Percentiles rank a stretch among this genome's conserved stretches.
Conservation (phyloP, 2,329 filamentous ascomycete genomes). For the Fusarium nodosum region DNA sequence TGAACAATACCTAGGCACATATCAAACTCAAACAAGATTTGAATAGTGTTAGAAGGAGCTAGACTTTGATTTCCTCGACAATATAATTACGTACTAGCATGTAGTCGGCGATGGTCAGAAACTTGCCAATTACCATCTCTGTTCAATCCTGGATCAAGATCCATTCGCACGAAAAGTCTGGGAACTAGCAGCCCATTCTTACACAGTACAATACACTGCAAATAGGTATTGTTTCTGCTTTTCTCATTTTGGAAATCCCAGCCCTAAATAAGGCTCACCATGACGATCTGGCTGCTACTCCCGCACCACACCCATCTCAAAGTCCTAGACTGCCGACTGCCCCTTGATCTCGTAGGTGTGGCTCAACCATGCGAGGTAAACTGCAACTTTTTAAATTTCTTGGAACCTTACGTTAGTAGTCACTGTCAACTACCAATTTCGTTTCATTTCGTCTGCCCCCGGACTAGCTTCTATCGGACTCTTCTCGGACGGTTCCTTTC, state of each 20-base stretch:
- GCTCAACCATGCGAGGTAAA: neutral
- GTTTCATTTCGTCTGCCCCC: neutral
- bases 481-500: slow-evolving; percentile 40
- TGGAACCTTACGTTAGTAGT: neutral
- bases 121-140: slow-evolving; percentile 22
- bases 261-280: slow-evolving; percentile 34
- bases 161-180: slow-evolving; percentile 1
- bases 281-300: slow-evolving; percentile 29
- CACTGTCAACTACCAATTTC: neutral
- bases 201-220: slow-evolving; percentile 8
- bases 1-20: neutral
- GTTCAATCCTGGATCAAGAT: slow-evolving; percentile 12
- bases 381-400: slow-evolving; percentile 14
- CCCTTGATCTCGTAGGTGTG: slow-evolving; percentile 2
- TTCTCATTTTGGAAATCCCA: slow-evolving; percentile 30
- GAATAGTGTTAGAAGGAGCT: slow-evolving; percentile 11
- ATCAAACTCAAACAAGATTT: slow-evolving; percentile 1
- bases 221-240: neutral
- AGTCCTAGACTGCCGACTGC: slow-evolving; percentile 1
- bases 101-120: neutral
- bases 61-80: slow-evolving; percentile 7
- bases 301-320: slow-evolving; percentile 5
- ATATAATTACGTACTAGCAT: slow-evolving; percentile 1
- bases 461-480: slow-evolving; percentile 28
- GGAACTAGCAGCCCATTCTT: slow-evolving; percentile 8